Base-by-base conservation (phyloP, 345 rosid genomes). In the Acer campestre region DNA sequence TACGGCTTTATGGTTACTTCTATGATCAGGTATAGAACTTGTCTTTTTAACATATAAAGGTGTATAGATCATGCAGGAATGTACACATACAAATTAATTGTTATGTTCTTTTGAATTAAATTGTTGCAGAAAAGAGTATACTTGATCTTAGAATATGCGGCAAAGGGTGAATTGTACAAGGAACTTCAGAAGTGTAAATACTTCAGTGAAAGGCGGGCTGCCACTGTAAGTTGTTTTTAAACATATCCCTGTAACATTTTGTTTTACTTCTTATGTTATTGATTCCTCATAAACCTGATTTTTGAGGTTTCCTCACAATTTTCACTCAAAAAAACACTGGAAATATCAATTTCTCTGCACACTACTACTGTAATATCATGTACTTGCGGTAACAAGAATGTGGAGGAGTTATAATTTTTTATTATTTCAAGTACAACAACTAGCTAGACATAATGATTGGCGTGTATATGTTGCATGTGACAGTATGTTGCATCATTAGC, bases 401-500 rank as follows among this genome's bases (percentile, higher is more conserved):
- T 27, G 0, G 6, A 22, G 20, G 49, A 22, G 20, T 25, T 23
- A 61, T 73, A 13, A 40, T 61, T 73, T 56, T 42, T 44, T n/a
- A 20, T 20, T 59, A 59, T 59, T 59, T 59, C 58, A 53, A 53
- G 58, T 17, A 14, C 58, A 14, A 10, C 56, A 51, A 53, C n/a
- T 16, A 53, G 20, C 58, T 53, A 53, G n/a, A 53, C n/a, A 3
- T 53, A 53, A 53, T 53, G 61, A 38, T 22, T 9, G 59, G 13
- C 1, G 31, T 40, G 53, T 20, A 53, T 70, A 10, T 61, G 76
- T 46, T 78, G 13, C 8, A 49, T 80, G 53, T 82, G 75, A 58
- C 83, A 97, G 99, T 94, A 94, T 84, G 98, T 97, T 75, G 99
- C 99, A 18, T 94, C 98, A 0, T 83, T 97, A 81, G 98, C 99